phyloP scores from a whole-genome alignment of 2,329 filamentous ascomycete species.

The Ophiosphaerella narmari region DNA sequence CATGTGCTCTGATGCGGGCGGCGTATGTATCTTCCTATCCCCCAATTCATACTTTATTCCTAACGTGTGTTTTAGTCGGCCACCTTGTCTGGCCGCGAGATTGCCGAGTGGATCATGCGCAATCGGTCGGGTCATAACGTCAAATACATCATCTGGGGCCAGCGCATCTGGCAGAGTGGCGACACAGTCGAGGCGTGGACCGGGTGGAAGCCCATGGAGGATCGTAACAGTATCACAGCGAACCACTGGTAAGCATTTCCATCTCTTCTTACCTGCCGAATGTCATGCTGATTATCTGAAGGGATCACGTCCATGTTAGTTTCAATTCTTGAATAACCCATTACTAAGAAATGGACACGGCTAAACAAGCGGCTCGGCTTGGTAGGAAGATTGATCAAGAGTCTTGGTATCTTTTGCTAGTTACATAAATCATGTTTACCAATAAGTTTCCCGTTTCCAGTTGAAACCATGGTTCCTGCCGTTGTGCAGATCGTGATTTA shows the following conservation, averaged over 20 bases:
- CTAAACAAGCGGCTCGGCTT: too few species aligned
- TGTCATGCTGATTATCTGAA: neutral
- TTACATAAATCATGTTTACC: neutral
- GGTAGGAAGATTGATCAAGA: too few species aligned
- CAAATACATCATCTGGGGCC: slow-evolving; percentile 59
- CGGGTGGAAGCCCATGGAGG: slow-evolving; percentile 52
- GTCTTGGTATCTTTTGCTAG: too few species aligned
- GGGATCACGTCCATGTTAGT: neutral
- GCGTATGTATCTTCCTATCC: slow-evolving; percentile 17
- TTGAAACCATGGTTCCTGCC: too few species aligned
- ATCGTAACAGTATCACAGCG: slow-evolving; percentile 48
- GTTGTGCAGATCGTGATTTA: neutral
- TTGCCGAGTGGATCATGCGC: slow-evolving; percentile 57
- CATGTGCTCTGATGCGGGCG: slow-evolving; percentile 30
- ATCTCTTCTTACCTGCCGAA: neutral
- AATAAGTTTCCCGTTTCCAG: neutral
- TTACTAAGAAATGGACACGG: too few species aligned
- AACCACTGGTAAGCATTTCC: slow-evolving; percentile 49
- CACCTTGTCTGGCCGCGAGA: slow-evolving; percentile 46
- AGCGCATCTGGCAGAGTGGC: slow-evolving; percentile 53
- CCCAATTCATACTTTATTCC: slow-evolving; percentile 1
- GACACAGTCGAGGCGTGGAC: slow-evolving; percentile 49
- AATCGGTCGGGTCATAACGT: slow-evolving; percentile 49
- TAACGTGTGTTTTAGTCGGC: slow-evolving; percentile 4
- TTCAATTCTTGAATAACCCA: neutral